Percentiles rank a stretch among this genome's conserved stretches.
phyloP scores from a whole-genome alignment of 371 early-diverging fungal species.

The Amoeboaphelidium occidentale region DNA sequence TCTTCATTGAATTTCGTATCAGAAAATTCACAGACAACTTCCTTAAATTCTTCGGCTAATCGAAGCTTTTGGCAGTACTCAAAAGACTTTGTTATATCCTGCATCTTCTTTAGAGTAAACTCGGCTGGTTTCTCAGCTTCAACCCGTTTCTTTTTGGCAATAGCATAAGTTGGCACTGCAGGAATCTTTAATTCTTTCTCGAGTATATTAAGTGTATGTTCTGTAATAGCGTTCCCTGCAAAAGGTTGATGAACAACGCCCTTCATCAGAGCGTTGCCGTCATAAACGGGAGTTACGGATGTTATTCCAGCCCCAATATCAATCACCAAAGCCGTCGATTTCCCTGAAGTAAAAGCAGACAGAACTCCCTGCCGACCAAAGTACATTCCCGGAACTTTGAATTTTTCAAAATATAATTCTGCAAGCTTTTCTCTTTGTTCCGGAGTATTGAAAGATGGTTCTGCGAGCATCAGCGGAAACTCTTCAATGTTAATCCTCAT shows the following conservation, averaged over 20 bases:
- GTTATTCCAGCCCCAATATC: conserved; percentile 70
- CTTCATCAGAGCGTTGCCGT: conserved; percentile 80
- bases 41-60: conserved; percentile 64
- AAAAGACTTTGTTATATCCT: not conserved
- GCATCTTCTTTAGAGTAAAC: not conserved
- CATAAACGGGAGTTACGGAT: conserved; percentile 75
- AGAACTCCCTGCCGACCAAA: conserved; percentile 69
- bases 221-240: not conserved
- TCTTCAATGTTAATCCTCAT: conserved; percentile 19
- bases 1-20: conserved; percentile 37
- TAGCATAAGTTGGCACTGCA: not conserved
- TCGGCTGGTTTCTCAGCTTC: not conserved
- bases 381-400: conserved; percentile 70
- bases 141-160: not conserved
- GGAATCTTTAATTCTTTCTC: not conserved
- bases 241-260: conserved; percentile 13
- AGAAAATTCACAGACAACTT: conserved; percentile 63
- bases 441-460: conserved; percentile 65
- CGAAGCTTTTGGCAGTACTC: conserved; percentile 8
- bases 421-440: conserved; percentile 57
- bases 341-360: conserved; percentile 73
- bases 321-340: conserved; percentile 63
- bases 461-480: conserved; percentile 68
- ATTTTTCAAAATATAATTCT: conserved; percentile 83
- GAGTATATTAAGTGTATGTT: not conserved